Conservation (phyloP, 768 basidiomycete genomes). For the Erythrobasidium yunnanense region DNA sequence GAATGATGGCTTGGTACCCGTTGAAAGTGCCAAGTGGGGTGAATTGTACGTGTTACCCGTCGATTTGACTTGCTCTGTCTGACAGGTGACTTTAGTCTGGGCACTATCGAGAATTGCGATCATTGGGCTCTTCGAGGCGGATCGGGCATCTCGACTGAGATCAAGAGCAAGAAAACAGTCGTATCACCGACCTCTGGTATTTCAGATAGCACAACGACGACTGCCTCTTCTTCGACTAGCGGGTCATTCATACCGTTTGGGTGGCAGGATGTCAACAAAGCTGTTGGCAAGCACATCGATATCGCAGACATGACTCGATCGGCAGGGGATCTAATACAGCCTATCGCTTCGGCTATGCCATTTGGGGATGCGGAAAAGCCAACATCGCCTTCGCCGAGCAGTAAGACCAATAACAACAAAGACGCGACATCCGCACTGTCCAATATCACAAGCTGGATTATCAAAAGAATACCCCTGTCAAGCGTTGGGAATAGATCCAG, state of each 20-base stretch:
- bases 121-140: conserved; percentile 95
- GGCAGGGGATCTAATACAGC: too few species aligned
- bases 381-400: too few species aligned
- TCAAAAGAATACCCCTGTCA: conserved; percentile 16
- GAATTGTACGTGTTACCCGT: conserved; percentile 50
- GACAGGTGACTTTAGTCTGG: conserved; percentile 49
- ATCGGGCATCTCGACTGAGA: conserved; percentile 46
- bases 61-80: not conserved
- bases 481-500: not conserved
- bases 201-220: not conserved
- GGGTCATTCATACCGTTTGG: not conserved
- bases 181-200: not conserved
- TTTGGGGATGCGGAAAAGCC: too few species aligned
- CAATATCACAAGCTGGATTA: conserved; percentile 14
- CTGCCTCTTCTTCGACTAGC: not conserved
- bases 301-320: conserved; percentile 29
- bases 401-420: conserved; percentile 22
- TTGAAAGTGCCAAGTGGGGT: conserved; percentile 82
- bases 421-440: conserved; percentile 32
- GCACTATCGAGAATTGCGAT: conserved; percentile 76
- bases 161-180: not conserved
- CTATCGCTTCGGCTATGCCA: conserved; percentile 45
- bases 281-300: not conserved
- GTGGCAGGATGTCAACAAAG: not conserved
- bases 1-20: conserved; percentile 81